Evolutionary conservation across 2,329 filamentous ascomycete genomes (phyloP), one percentile per base, ranked within the genome.

Genomic region (Botrytis fragariae): DNA sequence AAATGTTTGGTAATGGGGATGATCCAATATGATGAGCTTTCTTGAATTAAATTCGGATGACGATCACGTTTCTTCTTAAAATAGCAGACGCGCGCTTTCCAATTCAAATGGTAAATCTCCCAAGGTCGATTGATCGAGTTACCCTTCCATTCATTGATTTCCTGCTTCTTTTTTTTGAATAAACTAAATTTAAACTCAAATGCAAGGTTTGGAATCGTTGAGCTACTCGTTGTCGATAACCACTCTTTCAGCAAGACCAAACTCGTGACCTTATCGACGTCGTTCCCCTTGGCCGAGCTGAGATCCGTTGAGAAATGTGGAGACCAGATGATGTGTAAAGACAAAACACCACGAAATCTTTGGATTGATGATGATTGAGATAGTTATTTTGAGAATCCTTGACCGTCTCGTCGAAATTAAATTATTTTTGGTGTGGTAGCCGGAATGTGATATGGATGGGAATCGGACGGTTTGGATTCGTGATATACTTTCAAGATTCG

Each of bases 221-320:
- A 68, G 35, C 29, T 16, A 25, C 14, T 16, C 39, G 35, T 9
- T 39, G 12, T 29, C 51, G 32, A 39, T 42, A 39, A 54, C 12
- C 22, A 54, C 51, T 14, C 20, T 67, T 25, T 32, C 35, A 57
- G 48, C 16, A 54, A 57, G 65, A 68, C 48, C 5, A 57, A 57
- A 68, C 65, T 29, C 65, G 65, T 68, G 65, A 68, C 48, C 35
- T 68, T 76, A 64, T 62, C 70, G 48, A 45, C 39, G 62, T 44
- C 39, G 45, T 45, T 60, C 39, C 73, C 64, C 54, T 65, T 62
- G 37, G 22, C 57, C n/a, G 44, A n/a, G 37, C 60, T 44, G 51
- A 42, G 44, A 29, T 68, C 35, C 25, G 65, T 42, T 54, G 65
- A 68, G 65, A 57, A 68, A 68, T 68, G 65, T 57, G 65, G 65